Conservation (phyloP, 805 yeast genomes). For the Schwanniomyces polymorphus region DNA sequence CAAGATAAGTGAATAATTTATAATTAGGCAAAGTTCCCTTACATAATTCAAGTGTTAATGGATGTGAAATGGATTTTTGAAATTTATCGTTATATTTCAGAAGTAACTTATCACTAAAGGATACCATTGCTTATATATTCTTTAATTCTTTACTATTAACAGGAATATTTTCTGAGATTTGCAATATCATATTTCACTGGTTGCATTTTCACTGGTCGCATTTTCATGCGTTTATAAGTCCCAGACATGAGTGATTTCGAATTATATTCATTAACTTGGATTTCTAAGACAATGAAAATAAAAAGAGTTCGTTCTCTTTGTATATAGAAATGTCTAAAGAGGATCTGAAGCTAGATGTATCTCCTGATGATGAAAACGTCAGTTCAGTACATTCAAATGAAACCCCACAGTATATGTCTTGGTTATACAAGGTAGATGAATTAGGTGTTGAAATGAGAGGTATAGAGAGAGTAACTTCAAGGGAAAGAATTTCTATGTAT, state of each 20-base stretch:
- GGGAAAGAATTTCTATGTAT: constrained; percentile 20
- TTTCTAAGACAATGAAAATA: no score
- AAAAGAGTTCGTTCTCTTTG: not conserved
- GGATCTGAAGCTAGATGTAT: not conserved
- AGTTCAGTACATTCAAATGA: not conserved
- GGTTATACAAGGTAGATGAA: constrained; percentile 22
- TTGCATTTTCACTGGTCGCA: not conserved
- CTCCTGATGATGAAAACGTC: not conserved
- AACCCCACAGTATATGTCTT: constrained; percentile 1
- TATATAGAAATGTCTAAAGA: not conserved
- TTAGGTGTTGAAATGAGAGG: constrained; percentile 36
- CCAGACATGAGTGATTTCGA: not conserved
- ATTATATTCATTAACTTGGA: not conserved
- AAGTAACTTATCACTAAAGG: constrained; percentile 11
- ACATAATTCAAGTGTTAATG: constrained; percentile 46
- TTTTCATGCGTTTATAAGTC: constrained; percentile 1
- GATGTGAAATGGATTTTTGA: constrained; percentile 34
- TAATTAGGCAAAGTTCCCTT: constrained; percentile 44
- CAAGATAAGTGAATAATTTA: constrained; percentile 43
- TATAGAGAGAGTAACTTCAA: constrained; percentile 30
- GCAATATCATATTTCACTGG: not conserved
- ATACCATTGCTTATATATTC: constrained; percentile 1
- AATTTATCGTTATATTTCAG: constrained; percentile 15
- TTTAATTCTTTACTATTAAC: not conserved
- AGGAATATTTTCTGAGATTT: not conserved